Evolutionary conservation across 352 stramenopile genomes (phyloP).

Genomic region (Pythium aristosporum): DNA sequence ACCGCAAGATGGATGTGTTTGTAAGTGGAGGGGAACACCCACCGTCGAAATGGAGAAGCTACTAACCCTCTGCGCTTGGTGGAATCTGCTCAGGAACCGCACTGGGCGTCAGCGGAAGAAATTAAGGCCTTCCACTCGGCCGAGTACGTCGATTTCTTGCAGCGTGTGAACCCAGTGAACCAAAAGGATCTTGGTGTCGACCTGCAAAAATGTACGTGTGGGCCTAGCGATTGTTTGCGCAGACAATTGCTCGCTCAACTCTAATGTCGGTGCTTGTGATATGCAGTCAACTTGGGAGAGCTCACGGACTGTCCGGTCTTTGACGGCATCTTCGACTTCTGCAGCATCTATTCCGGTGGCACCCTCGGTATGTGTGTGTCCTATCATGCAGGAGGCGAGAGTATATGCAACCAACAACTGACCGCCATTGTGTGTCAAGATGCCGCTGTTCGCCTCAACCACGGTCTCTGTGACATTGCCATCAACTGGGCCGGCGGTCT

Average conservation of each 20-base stretch:
- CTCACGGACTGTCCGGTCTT: constrained; percentile 98
- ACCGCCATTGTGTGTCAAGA: constrained; percentile 51
- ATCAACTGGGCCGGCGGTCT: constrained; percentile 99
- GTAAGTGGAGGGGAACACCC: constrained; percentile 30
- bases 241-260: not conserved
- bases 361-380: constrained; percentile 72
- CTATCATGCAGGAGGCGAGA: not conserved
- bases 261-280: not conserved
- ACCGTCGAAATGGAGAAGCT: not conserved
- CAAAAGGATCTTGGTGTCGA: constrained; percentile 78
- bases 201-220: constrained; percentile 67
- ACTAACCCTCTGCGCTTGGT: not conserved
- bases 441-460: constrained; percentile 96
- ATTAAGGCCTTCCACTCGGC: constrained; percentile 97
- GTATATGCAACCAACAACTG: not conserved
- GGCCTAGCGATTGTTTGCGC: not conserved
- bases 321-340: constrained; percentile 99
- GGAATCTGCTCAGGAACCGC: constrained; percentile 50
- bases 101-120: constrained; percentile 87
- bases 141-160: constrained; percentile 98
- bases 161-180: constrained; percentile 94
- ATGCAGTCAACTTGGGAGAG: constrained; percentile 94
- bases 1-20: constrained; percentile 99
- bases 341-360: constrained; percentile 95
- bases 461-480: constrained; percentile 95